Percentiles rank a stretch among this genome's conserved stretches.
These are phyloP conservation scores for Canna indica DNA, from an alignment of 176 grass and related monocot genomes.

Conservation along the genomic window DNA sequence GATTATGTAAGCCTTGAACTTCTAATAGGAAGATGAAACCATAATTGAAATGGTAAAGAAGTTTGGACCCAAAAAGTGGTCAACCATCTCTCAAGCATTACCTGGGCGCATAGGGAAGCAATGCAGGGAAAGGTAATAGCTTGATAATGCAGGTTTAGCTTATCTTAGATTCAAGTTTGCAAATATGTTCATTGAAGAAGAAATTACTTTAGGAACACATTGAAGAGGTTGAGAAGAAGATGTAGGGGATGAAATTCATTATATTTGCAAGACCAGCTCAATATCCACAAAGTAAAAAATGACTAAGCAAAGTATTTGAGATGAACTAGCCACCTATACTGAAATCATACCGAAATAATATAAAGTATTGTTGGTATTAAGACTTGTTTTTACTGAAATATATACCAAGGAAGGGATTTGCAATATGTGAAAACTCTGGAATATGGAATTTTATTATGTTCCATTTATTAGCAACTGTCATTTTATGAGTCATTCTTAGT, in stretches of 20 bases:
- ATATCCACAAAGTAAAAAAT: neutral
- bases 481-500: neutral
- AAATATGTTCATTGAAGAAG: neutral
- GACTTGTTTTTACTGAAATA: neutral
- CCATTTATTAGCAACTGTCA: neutral
- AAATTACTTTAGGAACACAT: neutral
- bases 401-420: neutral
- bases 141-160: neutral
- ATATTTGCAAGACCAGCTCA: neutral
- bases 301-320: neutral
- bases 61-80: constrained; percentile 47
- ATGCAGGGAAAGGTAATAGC: constrained; percentile 41
- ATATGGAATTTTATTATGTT: neutral
- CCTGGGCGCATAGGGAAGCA: constrained; percentile 38
- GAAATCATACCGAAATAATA: neutral
- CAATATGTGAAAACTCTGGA: neutral
- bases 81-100: constrained; percentile 38
- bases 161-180: neutral
- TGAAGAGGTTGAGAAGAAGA: neutral
- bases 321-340: neutral
- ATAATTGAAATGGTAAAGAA: constrained; percentile 46
- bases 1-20: neutral
- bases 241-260: neutral
- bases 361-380: neutral
- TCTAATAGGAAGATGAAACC: constrained; percentile 53